phyloP scores from a whole-genome alignment of 495 filamentous ascomycete species.

The Xylaria telfairii region DNA sequence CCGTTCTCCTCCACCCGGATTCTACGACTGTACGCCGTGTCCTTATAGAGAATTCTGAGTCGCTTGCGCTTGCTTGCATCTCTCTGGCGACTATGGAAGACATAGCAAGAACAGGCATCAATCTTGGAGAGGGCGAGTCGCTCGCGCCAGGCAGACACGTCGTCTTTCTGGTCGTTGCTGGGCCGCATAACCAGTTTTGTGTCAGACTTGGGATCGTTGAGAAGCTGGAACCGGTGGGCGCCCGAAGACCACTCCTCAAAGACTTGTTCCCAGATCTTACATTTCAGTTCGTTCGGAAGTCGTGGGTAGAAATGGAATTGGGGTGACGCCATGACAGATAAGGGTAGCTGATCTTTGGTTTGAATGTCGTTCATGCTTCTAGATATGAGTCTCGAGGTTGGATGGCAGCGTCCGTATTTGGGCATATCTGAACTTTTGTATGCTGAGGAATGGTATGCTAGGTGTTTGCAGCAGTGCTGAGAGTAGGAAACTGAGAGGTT shows the following conservation, averaged over 20 bases:
- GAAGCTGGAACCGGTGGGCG: slow-evolving; percentile 8
- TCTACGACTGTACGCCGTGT: background rate
- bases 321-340: background rate
- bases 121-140: background rate
- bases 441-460: background rate
- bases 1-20: background rate
- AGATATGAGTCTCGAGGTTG: background rate
- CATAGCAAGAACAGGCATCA: background rate
- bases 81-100: background rate
- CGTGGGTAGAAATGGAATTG: slow-evolving; percentile 13
- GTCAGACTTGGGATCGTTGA: too few species aligned
- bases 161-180: background rate
- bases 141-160: slow-evolving; percentile 18
- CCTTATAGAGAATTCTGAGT: background rate
- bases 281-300: slow-evolving; percentile 27
- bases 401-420: background rate
- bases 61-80: background rate
- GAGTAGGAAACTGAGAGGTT: background rate
- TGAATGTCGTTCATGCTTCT: background rate
- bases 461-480: background rate
- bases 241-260: background rate
- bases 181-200: background rate
- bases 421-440: background rate
- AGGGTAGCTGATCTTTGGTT: background rate
- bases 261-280: slow-evolving; percentile 27